A percentile compares a stretch with the other conserved stretches of the same genome.
phyloP scores from a whole-genome alignment of 208 protist genomes.

The Wallacemonas collosoma region DNA sequence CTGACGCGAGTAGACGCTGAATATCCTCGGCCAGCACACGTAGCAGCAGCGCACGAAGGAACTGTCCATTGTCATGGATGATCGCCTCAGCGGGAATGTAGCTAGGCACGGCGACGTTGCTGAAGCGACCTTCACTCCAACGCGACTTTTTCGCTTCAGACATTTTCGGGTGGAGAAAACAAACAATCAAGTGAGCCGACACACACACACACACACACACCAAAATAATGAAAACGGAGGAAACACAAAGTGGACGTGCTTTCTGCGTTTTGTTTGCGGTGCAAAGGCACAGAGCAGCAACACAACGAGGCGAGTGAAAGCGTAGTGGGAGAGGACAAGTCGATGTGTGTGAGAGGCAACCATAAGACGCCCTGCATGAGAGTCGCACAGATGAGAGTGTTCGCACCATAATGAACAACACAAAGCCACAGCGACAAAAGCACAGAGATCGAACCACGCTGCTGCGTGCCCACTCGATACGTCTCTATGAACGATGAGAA shows the following conservation, averaged over 20 bases:
- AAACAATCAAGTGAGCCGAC: not conserved
- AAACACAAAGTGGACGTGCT: not conserved
- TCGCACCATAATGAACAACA: not conserved
- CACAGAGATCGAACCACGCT: not conserved
- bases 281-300: too few relatives aligned
- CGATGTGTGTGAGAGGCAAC: too few relatives aligned
- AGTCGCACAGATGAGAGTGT: too few relatives aligned
- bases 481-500: too few relatives aligned
- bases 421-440: not conserved
- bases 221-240: conserved; percentile 10
- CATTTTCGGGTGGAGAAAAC: conserved; percentile 16
- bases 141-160: conserved; percentile 39
- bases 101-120: conserved; percentile 78
- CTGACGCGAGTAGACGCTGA: conserved; percentile 68
- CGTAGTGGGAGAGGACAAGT: too few relatives aligned
- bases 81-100: conserved; percentile 88
- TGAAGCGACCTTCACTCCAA: conserved; percentile 83
- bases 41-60: conserved; percentile 81
- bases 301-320: too few relatives aligned
- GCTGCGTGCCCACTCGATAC: too few relatives aligned
- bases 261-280: not conserved
- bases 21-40: conserved; percentile 76
- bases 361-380: too few relatives aligned
- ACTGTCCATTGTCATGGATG: conserved; percentile 79
- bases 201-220: conserved; percentile 12